Base-by-base conservation (phyloP, 495 filamentous ascomycete genomes). In the Daldinia decipiens region DNA sequence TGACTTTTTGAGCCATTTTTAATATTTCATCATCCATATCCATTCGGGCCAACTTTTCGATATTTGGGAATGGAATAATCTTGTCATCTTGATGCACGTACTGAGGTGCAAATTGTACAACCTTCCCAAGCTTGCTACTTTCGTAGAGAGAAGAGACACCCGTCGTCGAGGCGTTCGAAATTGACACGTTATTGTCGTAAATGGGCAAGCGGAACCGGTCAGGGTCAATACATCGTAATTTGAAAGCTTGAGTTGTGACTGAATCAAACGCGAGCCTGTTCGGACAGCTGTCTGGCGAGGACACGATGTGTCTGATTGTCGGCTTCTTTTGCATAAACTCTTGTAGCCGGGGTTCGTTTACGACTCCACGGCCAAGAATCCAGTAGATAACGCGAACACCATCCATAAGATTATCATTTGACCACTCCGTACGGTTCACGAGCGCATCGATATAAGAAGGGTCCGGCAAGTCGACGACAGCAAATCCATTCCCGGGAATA, bases 391-490 rank as follows among this genome's bases (percentile, higher is more conserved):
- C 88, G 27, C 84, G 80, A 50, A 99, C 73, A 52, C 88, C 88
- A 15, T 80, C 77, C 78, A 91, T 92, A 15, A 97, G 82, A 13
- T 85, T 78, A 27, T 83, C 74, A 19, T 88, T 85, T 19, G 82
- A 81, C 91, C 93, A 97, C 76, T 99, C 95, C 12, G 86, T 77
- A 17, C 92, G 88, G 17, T 79, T 76, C 19, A 98, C 70, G 47
- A 98, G 77, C 31, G 81, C 73, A 3, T 88, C 86, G 36, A 98
- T 79, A 65, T 96, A 93, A 2, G 88, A 84, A 13, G 69, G 31
- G 13, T 87, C 82, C 0, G 92, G 93, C 5, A 99, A 53, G 65
- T 98, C 95, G 60, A 95, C 80, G 13, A 99, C 82, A 4, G 92
- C 93, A 61, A 97, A 78, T 19, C 93, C 94, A 43, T 36, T 70